phyloP scores from a whole-genome alignment of 169 alveolate genomes.

The Cryptosporidium andersoni region DNA sequence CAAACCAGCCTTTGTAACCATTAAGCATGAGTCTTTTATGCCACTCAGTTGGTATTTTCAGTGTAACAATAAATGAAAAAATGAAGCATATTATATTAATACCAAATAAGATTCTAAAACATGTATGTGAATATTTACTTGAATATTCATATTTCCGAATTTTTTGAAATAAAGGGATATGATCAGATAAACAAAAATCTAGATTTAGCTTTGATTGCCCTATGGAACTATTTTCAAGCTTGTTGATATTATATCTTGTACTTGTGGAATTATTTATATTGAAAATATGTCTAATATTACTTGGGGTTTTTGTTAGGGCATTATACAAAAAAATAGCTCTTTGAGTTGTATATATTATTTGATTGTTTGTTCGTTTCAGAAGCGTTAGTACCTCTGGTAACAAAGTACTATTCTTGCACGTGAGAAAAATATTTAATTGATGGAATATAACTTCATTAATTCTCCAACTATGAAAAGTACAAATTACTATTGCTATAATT shows the following conservation, averaged over 20 bases:
- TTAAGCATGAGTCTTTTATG: neutral
- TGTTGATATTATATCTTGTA: too few species aligned
- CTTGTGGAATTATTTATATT: too few species aligned
- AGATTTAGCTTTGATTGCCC: too few species aligned
- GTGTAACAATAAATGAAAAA: slow-evolving; percentile 29
- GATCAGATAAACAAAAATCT: too few species aligned
- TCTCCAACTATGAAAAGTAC: slow-evolving; percentile 24
- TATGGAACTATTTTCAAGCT: too few species aligned
- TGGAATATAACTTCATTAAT: slow-evolving; percentile 30
- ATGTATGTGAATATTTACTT: slow-evolving; percentile 6
- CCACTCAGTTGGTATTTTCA: slow-evolving; percentile 30
- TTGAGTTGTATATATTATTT: slow-evolving; percentile 12
- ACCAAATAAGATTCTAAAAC: slow-evolving; percentile 30
- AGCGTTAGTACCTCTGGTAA: slow-evolving; percentile 52
- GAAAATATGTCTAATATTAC: neutral
- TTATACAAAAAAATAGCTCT: slow-evolving; percentile 44
- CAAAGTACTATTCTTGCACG: slow-evolving; percentile 8
- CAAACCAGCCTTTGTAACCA: neutral
- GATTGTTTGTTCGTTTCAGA: slow-evolving; percentile 44
- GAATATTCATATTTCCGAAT: neutral
- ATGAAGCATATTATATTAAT: slow-evolving; percentile 11
- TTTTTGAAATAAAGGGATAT: slow-evolving; percentile 28
- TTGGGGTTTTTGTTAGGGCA: slow-evolving; percentile 14
- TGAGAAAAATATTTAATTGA: slow-evolving; percentile 29
- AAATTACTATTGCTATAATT: slow-evolving; percentile 15